These are phyloP conservation scores for Pseudogymnoascus sp. DNA, from an alignment of 2,329 filamentous ascomycete species.

Conservation along the genomic window DNA sequence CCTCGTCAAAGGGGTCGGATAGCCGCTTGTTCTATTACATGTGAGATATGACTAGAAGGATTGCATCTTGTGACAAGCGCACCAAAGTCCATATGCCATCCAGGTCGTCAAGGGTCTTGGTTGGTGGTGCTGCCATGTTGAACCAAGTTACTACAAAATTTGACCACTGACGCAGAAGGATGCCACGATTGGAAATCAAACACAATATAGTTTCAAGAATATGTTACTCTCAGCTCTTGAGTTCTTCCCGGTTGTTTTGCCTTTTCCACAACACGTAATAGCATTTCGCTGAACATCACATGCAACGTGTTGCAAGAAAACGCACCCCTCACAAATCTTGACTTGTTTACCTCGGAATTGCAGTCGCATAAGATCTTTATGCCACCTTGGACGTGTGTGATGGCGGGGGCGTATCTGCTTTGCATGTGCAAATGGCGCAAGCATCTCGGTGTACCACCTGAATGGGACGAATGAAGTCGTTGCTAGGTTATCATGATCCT, in stretches of 20 bases:
- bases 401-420: slow-evolving; percentile 16
- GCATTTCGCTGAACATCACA: not conserved
- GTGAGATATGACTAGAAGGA: not conserved
- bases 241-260: not conserved
- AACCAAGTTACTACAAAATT: not conserved
- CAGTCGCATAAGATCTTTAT: slow-evolving; percentile 17
- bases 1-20: slow-evolving; percentile 44
- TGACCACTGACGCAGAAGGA: not conserved
- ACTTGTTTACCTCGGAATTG: not conserved
- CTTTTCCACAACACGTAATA: not conserved
- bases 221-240: not conserved
- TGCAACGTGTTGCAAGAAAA: not conserved
- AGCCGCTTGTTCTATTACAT: slow-evolving; percentile 36
- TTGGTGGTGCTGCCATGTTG: not conserved
- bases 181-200: not conserved
- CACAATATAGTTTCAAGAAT: not conserved
- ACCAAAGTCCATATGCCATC: not conserved
- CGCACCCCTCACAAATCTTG: not conserved
- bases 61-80: not conserved
- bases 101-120: not conserved
- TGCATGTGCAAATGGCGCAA: slow-evolving; percentile 12
- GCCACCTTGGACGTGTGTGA: slow-evolving; percentile 17
- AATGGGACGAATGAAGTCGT: not conserved
- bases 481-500: not conserved
- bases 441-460: not conserved